Evolutionary conservation across 768 basidiomycete genomes (phyloP).

Genomic region (Punctularia strigosozonata): DNA sequence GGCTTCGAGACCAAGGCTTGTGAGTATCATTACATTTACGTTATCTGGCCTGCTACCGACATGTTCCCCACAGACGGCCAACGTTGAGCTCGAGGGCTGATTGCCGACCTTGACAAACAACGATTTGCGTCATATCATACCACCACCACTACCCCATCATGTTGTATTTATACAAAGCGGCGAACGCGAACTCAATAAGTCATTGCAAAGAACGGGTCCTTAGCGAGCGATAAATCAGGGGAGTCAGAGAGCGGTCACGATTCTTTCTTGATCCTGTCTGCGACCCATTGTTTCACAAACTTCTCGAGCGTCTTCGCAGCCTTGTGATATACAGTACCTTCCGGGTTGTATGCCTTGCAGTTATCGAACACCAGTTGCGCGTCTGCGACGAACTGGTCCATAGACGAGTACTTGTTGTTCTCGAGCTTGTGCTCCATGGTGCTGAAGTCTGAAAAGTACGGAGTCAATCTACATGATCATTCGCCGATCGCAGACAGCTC

Average conservation of each 20-base stretch:
- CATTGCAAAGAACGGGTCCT: too few relatives aligned
- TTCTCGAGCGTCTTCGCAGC: constrained; percentile 80
- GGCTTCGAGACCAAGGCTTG: constrained; percentile 35
- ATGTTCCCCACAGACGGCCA: constrained; percentile 31
- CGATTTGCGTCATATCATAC: too few relatives aligned
- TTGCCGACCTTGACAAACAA: too few relatives aligned
- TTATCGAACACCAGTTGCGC: constrained; percentile 82
- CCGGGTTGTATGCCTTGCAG: constrained; percentile 80
- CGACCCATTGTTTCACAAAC: constrained; percentile 47
- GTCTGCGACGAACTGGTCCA: constrained; percentile 69
- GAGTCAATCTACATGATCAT: too few relatives aligned
- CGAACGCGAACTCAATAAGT: too few relatives aligned
- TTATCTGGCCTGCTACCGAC: background rate
- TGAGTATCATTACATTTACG: constrained; percentile 11
- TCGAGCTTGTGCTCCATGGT: constrained; percentile 90
- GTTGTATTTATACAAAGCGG: too few relatives aligned
- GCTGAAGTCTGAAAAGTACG: constrained; percentile 67
- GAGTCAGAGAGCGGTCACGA: too few relatives aligned
- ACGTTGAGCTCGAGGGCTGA: constrained; percentile 27
- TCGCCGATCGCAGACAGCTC: too few relatives aligned
- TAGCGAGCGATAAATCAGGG: too few relatives aligned
- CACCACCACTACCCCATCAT: too few relatives aligned
- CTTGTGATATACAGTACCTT: constrained; percentile 67
- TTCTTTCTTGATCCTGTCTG: constrained; percentile 1
- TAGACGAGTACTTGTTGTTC: constrained; percentile 65